Evolutionary conservation across 2,329 filamentous ascomycete species (phyloP).

Genomic region (Chrysoporthe puriensis): DNA sequence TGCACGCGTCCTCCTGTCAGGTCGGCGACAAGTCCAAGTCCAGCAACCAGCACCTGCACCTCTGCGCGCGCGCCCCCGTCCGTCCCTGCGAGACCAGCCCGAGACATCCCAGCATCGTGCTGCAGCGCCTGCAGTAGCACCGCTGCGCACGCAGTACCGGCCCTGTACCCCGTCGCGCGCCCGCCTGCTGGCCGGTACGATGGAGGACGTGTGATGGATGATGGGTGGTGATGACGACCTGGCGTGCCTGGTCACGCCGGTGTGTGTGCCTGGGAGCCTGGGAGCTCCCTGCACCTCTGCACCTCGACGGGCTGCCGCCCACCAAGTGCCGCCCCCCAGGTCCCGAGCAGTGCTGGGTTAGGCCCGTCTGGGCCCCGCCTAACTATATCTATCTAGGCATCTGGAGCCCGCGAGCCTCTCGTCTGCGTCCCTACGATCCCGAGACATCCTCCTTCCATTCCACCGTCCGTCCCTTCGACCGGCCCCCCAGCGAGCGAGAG

Average conservation of each 20-base stretch:
- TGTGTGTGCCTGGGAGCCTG: not conserved
- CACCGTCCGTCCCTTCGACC: not conserved
- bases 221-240: too few relatives aligned
- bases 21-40: too few relatives aligned
- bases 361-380: not conserved
- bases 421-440: not conserved
- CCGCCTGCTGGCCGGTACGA: too few relatives aligned
- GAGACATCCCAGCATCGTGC: not conserved
- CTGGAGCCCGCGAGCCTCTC: not conserved
- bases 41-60: too few relatives aligned
- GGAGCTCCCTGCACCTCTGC: not conserved
- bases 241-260: too few relatives aligned
- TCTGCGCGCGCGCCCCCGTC: not conserved
- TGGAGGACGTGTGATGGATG: too few relatives aligned
- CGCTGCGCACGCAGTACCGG: not conserved
- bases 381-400: conserved; percentile 4
- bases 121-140: conserved; percentile 2
- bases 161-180: not conserved
- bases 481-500: too few relatives aligned
- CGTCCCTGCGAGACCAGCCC: not conserved
- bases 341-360: too few relatives aligned
- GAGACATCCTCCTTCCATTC: conserved; percentile 1
- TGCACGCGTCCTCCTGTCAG: too few relatives aligned
- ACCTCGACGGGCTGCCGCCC: not conserved
- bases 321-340: not conserved